Percentiles rank a stretch among this genome's conserved stretches.
Conservation (phyloP, 257 asterid species). For the Solanum boliviense region DNA sequence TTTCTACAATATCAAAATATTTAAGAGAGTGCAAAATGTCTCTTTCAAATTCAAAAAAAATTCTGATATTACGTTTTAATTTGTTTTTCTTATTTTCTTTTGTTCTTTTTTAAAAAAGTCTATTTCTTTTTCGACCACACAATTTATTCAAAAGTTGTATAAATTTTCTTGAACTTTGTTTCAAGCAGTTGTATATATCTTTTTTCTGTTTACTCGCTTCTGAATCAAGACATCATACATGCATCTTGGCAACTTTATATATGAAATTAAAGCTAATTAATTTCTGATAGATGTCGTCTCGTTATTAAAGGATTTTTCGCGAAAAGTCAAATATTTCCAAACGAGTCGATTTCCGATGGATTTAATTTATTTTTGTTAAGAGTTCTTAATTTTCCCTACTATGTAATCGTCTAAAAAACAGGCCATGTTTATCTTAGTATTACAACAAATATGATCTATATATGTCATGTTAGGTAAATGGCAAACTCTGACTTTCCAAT, state of each 20-base stretch:
- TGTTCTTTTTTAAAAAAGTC: too few relatives aligned
- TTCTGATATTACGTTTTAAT: not conserved
- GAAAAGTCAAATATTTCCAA: not conserved
- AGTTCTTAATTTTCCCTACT: not conserved
- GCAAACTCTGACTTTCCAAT: not conserved
- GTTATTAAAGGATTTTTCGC: not conserved
- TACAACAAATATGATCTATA: not conserved
- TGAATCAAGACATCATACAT: not conserved
- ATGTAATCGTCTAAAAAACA: not conserved
- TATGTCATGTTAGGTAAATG: not conserved
- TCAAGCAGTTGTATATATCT: not conserved
- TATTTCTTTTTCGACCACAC: not conserved
- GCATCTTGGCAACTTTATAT: not conserved
- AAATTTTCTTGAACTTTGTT: too few relatives aligned
- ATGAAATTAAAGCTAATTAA: not conserved
- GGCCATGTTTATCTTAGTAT: not conserved
- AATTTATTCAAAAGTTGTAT: too few relatives aligned
- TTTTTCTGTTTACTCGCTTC: not conserved
- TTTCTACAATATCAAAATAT: not conserved
- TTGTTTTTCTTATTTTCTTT: not conserved
- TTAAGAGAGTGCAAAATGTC: not conserved
- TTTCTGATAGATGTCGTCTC: not conserved
- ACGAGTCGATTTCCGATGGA: not conserved
- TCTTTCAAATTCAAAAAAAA: not conserved
- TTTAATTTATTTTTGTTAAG: not conserved